Evolutionary conservation across 2,329 filamentous ascomycete species (phyloP).

Genomic region (Gyromitra esculenta): DNA sequence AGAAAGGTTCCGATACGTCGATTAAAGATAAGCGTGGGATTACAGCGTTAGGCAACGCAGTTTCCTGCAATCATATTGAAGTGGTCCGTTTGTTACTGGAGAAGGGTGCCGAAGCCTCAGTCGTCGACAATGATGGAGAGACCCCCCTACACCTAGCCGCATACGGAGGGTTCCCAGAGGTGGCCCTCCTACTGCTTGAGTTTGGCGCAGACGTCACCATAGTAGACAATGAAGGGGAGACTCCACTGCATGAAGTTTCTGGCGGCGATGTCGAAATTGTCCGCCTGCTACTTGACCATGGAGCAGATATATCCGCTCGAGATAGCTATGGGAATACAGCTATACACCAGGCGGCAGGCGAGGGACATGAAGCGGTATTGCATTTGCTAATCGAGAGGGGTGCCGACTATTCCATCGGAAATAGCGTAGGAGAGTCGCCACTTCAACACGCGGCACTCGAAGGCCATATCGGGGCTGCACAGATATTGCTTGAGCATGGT

Average conservation of each 20-base stretch:
- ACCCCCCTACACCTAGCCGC: not conserved
- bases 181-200: not conserved
- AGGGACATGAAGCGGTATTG: not conserved
- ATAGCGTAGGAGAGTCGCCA: not conserved
- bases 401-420: not conserved
- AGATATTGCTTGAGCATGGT: not conserved
- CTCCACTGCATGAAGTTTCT: not conserved
- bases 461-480: not conserved
- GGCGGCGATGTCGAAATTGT: not conserved
- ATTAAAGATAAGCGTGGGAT: not conserved
- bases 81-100: not conserved
- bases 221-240: not conserved
- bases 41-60: not conserved
- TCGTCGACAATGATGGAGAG: not conserved
- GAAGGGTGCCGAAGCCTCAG: not conserved
- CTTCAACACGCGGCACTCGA: not conserved
- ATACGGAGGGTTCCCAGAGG: not conserved
- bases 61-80: not conserved
- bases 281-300: not conserved
- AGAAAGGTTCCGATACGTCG: conserved; percentile 6
- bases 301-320: not conserved
- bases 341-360: not conserved
- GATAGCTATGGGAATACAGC: not conserved
- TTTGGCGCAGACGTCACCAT: not conserved
- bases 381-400: not conserved